Evolutionary conservation across 2,329 filamentous ascomycete species (phyloP).

Genomic region (Curvularia lunata): DNA sequence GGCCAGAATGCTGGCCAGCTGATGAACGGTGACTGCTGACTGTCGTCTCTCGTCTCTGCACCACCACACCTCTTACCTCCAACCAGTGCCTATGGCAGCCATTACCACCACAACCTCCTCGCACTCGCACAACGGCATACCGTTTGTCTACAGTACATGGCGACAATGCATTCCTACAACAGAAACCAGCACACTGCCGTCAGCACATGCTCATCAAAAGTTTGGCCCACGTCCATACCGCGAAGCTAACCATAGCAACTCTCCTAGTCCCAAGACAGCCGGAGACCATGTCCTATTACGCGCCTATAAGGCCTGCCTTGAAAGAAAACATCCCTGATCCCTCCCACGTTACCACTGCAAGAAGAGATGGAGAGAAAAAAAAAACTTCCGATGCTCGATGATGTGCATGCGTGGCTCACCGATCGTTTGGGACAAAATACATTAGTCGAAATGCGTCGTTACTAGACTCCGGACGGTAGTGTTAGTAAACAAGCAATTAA

Average conservation of each 20-base stretch:
- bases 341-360: constrained; percentile 34
- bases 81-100: constrained; percentile 2
- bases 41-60: constrained; percentile 1
- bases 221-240: background rate
- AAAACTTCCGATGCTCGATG: constrained; percentile 15
- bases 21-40: constrained; percentile 2
- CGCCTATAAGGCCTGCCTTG: background rate
- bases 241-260: constrained; percentile 11
- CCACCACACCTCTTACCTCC: constrained; percentile 8
- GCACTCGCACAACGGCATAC: constrained; percentile 6
- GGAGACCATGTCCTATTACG: constrained; percentile 9
- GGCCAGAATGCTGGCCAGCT: background rate
- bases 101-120: background rate
- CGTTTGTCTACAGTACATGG: constrained; percentile 3
- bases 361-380: constrained; percentile 17
- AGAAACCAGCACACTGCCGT: constrained; percentile 2
- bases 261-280: constrained; percentile 11
- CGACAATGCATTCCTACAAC: background rate
- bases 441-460: constrained; percentile 5
- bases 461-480: constrained; percentile 26
- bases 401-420: constrained; percentile 23
- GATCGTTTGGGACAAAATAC: constrained; percentile 11
- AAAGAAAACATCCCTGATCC: constrained; percentile 22
- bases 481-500: constrained; percentile 18
- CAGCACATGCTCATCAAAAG: background rate